Evolutionary conservation across 768 basidiomycete species (phyloP).

Genomic region (Tulasnella sp.): DNA sequence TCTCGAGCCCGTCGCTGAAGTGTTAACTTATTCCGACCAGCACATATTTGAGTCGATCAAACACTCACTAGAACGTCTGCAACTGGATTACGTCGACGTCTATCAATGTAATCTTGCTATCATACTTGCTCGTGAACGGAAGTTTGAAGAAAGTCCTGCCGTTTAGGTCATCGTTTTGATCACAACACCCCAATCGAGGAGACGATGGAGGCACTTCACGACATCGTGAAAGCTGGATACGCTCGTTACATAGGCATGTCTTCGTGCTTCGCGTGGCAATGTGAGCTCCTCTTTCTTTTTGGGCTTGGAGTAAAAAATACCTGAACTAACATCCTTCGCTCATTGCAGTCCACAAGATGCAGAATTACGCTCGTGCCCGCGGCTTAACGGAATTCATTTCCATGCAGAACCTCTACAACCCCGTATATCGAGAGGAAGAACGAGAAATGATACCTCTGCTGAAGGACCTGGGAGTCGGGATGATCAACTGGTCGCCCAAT

Average conservation of each 20-base stretch:
- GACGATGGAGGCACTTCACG: constrained; percentile 28
- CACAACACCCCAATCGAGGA: constrained; percentile 41
- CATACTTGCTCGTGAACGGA: background rate
- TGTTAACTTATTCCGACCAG: constrained; percentile 26
- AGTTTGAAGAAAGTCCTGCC: background rate
- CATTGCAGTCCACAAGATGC: constrained; percentile 14
- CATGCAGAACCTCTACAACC: constrained; percentile 15
- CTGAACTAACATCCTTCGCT: background rate
- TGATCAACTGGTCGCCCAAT: constrained; percentile 28
- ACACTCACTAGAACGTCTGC: constrained; percentile 36
- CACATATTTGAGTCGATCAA: constrained; percentile 45
- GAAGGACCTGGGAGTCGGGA: constrained; percentile 25
- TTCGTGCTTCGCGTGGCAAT: constrained; percentile 19
- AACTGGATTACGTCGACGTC: constrained; percentile 42
- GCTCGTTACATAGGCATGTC: constrained; percentile 36
- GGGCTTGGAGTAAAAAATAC: background rate
- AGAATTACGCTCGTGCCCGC: constrained; percentile 20
- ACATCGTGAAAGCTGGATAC: constrained; percentile 44
- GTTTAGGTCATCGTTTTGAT: constrained; percentile 34
- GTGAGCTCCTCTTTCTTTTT: background rate
- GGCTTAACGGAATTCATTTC: constrained; percentile 5
- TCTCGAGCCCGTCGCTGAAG: background rate
- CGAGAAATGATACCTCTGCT: constrained; percentile 5
- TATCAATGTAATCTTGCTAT: constrained; percentile 33
- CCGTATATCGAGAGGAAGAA: constrained; percentile 12